These are phyloP conservation scores for Fusarium annulatum DNA, from an alignment of 2,329 filamentous ascomycete species.

Conservation along the genomic window DNA sequence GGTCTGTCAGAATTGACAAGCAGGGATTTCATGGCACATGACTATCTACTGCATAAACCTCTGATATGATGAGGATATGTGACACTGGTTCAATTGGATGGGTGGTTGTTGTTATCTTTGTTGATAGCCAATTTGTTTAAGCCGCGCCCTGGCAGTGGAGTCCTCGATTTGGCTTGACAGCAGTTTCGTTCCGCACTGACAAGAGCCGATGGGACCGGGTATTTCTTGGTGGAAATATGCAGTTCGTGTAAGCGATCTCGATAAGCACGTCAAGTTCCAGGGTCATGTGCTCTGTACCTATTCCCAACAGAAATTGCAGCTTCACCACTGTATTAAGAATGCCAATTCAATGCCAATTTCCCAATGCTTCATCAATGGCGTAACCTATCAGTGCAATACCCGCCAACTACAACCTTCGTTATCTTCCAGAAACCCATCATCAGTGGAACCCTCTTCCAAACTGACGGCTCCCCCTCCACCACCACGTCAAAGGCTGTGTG, in stretches of 20 bases:
- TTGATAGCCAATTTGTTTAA: slow-evolving; percentile 5
- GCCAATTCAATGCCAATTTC: not conserved
- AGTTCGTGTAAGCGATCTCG: slow-evolving; percentile 31
- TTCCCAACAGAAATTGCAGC: not conserved
- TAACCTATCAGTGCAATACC: not conserved
- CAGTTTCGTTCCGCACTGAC: slow-evolving; percentile 22
- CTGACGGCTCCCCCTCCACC: slow-evolving; percentile 8
- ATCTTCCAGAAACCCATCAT: not conserved
- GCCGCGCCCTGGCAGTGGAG: slow-evolving; percentile 28
- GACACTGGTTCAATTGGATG: not conserved
- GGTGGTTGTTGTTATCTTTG: not conserved
- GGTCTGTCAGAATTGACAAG: slow-evolving; percentile 26
- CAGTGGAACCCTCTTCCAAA: not conserved
- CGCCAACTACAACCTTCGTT: not conserved
- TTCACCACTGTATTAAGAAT: not conserved
- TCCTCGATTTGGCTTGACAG: not conserved
- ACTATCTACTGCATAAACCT: slow-evolving; percentile 1
- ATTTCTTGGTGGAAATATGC: slow-evolving; percentile 1
- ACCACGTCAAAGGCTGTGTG: slow-evolving; percentile 9
- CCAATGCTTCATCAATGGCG: not conserved
- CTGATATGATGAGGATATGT: not conserved
- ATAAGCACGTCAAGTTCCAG: slow-evolving; percentile 10
- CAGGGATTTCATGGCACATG: slow-evolving; percentile 23
- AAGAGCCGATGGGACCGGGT: slow-evolving; percentile 10
- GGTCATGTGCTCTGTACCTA: not conserved